Evolutionary conservation across 345 rosid species (phyloP), one percentile per base, ranked within the genome.

Genomic region (Aethionema arabicum): DNA sequence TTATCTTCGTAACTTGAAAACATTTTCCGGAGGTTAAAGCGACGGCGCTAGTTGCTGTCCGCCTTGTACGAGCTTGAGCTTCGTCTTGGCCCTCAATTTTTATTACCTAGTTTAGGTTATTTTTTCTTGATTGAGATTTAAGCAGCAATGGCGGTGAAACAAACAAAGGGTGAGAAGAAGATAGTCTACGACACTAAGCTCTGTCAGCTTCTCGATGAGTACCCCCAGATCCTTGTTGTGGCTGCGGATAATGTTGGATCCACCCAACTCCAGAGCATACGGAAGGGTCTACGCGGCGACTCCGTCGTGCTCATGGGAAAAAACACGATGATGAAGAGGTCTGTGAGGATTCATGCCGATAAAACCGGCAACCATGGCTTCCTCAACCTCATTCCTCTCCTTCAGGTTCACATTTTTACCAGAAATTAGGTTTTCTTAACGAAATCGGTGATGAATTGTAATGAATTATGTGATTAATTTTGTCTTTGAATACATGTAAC

Each of bases 241-340:
- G 89, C 87, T 0, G 95, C 97, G 12, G 95, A 92, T 37, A 92
- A 92, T 39, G 98, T 92, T 2, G 98, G 98, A 2, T 92, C 98
- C 10, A 89, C 73, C 39, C 98, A 92, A 84, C 81, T 92, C 36
- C 97, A 89, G 85, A 86, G 73, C 71, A 92, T 92, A n/a, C 61
- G 97, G 60, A 76, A 6, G 35, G 97, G 98, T 38, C 76, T 92
- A 8, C 78, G 97, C 2, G 91, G 97, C 4, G 89, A 89, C 72
- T 89, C 98, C 0, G 42, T 89, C 3, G 85, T 92, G n/a, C 81
- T 92, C 0, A 92, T 92, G 95, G 98, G 96, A 8, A 92, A 92
- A 71, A 92, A 92, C 64, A 92, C 98, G 0, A 92, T 92, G 97
- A 89, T 89, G 98, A 92, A 89, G 80, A 69, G 98, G 75, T 65